Percentiles rank a stretch among this genome's conserved stretches.
Conservation (phyloP, 352 stramenopile genomes). For the Phytophthora pseudosyringae region DNA sequence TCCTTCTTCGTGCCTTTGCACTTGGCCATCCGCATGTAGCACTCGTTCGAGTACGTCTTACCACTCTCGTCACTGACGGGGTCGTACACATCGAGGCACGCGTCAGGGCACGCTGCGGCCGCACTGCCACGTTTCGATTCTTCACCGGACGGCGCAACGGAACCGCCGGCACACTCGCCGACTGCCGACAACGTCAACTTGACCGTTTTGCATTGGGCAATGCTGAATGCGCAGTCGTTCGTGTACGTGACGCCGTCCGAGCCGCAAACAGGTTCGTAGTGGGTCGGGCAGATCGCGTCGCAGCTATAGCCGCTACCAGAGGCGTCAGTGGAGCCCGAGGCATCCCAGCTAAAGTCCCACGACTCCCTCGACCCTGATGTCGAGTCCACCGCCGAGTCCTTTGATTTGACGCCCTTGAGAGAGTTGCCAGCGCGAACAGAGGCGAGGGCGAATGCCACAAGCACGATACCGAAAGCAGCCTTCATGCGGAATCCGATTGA, state of each 20-base stretch:
- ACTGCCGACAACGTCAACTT: conserved; percentile 14
- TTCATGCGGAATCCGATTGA: conserved; percentile 20
- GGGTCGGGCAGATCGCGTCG: conserved; percentile 33
- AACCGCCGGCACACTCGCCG: conserved; percentile 23
- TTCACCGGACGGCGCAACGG: conserved; percentile 15
- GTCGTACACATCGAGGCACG: conserved; percentile 47
- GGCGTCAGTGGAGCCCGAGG: conserved; percentile 11
- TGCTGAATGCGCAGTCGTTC: conserved; percentile 30
- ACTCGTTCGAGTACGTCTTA: conserved; percentile 47
- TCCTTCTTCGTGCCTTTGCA: conserved; percentile 42
- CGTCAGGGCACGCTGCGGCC: conserved; percentile 28
- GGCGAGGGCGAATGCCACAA: conserved; percentile 15
- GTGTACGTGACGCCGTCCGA: conserved; percentile 38
- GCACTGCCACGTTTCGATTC: conserved; percentile 11
- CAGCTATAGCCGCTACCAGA: conserved; percentile 25
- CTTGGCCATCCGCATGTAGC: conserved; percentile 42
- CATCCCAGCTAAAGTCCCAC: conserved; percentile 33
- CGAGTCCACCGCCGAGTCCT: conserved; percentile 3
- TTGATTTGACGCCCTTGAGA: background rate
- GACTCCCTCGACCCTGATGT: conserved; percentile 5
- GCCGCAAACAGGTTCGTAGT: conserved; percentile 41
- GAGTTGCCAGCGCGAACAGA: conserved; percentile 7
- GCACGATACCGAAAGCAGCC: conserved; percentile 5
- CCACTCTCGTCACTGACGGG: conserved; percentile 45
- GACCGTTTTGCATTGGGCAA: conserved; percentile 25